A percentile compares a stretch with the other conserved stretches of the same genome.
Conservation (phyloP, 352 stramenopile genomes). For the Phytopythium kandeliae region DNA sequence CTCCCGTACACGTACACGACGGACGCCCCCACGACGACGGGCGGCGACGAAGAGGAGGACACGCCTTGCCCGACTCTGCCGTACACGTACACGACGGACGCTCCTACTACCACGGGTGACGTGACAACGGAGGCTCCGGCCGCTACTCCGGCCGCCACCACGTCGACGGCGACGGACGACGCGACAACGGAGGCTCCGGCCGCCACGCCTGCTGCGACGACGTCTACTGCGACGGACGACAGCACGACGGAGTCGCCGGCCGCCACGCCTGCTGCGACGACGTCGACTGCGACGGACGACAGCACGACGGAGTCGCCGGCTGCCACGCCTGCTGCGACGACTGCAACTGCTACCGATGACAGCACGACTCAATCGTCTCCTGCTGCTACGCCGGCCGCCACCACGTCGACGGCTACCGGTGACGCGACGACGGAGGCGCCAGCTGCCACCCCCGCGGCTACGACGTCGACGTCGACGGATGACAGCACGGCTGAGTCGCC, state of each 20-base stretch:
- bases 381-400: no score
- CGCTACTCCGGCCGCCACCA: background rate
- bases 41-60: constrained; percentile 11
- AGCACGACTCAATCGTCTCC: no score
- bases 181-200: constrained; percentile 8
- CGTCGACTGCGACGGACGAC: no score
- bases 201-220: no score
- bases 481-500: constrained; percentile 1
- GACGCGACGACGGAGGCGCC: constrained; percentile 6
- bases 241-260: no score
- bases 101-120: constrained; percentile 4
- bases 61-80: constrained; percentile 23
- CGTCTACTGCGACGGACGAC: no score
- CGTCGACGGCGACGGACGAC: background rate
- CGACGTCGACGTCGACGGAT: constrained; percentile 3
- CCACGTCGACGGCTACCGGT: background rate
- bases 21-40: background rate
- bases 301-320: no score
- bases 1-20: constrained; percentile 25
- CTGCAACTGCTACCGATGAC: constrained; percentile 7
- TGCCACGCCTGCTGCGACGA: no score
- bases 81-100: constrained; percentile 4
- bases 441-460: constrained; percentile 3
- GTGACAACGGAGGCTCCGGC: constrained; percentile 13
- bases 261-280: no score